Conservation (phyloP, 2,329 filamentous ascomycete species). For the Monosporascus sp. region DNA sequence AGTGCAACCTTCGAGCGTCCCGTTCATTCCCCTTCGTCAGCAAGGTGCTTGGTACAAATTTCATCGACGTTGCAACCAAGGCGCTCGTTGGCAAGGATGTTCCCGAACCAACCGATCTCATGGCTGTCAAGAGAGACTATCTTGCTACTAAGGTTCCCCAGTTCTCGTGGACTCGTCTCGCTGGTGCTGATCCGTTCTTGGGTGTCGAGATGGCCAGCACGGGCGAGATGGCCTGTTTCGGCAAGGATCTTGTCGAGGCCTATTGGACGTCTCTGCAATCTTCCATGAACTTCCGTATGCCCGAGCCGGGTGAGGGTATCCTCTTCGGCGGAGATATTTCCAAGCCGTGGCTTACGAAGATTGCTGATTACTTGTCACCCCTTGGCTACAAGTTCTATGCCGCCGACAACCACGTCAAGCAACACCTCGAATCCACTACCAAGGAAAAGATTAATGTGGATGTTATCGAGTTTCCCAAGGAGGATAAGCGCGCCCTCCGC, state of each 20-base stretch:
- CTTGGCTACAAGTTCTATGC: constrained; percentile 94
- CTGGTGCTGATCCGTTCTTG: constrained; percentile 93
- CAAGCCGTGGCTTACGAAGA: constrained; percentile 65
- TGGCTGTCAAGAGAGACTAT: constrained; percentile 85
- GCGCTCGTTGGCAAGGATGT: constrained; percentile 82
- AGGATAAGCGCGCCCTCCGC: constrained; percentile 89
- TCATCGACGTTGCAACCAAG: constrained; percentile 92
- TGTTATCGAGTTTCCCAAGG: constrained; percentile 93
- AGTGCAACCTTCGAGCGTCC: constrained; percentile 95
- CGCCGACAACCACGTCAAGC: constrained; percentile 74
- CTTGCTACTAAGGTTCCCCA: constrained; percentile 96
- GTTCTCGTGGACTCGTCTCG: constrained; percentile 97
- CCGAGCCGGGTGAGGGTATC: constrained; percentile 89
- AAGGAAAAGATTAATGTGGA: constrained; percentile 69
- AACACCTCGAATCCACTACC: constrained; percentile 67
- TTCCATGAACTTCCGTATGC: constrained; percentile 98
- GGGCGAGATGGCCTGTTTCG: constrained; percentile 98
- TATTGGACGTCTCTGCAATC: constrained; percentile 97
- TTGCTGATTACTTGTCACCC: constrained; percentile 82
- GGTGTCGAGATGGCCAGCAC: constrained; percentile 97
- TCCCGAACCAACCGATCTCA: constrained; percentile 79
- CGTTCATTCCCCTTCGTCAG: constrained; percentile 97
- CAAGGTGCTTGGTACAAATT: constrained; percentile 94
- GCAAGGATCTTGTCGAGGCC: constrained; percentile 89
- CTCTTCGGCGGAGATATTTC: constrained; percentile 82